Percentiles rank a stretch among this genome's conserved stretches.
These are phyloP conservation scores for Blastobotrys arbuscula DNA, from an alignment of 1,139 yeast species.

Conservation along the genomic window DNA sequence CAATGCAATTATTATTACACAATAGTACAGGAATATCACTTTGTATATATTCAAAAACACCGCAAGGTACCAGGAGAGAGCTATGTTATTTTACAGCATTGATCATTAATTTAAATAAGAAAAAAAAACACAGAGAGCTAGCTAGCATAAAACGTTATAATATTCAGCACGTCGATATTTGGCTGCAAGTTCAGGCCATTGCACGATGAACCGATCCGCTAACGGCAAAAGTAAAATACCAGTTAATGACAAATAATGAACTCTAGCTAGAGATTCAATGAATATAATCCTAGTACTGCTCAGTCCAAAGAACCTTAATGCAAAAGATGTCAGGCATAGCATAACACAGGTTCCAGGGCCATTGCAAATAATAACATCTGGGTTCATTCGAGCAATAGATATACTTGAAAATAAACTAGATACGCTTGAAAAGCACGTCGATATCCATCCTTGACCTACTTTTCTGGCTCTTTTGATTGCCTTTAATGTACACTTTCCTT, in stretches of 20 bases:
- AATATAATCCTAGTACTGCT: constrained; percentile 60
- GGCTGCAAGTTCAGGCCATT: constrained; percentile 67
- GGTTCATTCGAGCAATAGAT: constrained; percentile 29
- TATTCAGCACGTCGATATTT: constrained; percentile 63
- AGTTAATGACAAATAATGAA: constrained; percentile 64
- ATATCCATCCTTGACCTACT: constrained; percentile 57
- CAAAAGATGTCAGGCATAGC: constrained; percentile 55
- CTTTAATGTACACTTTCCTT: constrained; percentile 24
- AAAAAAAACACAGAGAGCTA: not conserved
- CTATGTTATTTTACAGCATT: too few species aligned
- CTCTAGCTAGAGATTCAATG: constrained; percentile 87
- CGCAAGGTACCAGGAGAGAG: too few species aligned
- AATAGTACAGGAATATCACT: too few species aligned
- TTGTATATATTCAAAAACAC: too few species aligned
- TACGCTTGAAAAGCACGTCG: constrained; percentile 51
- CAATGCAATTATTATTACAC: too few species aligned
- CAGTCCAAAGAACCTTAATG: constrained; percentile 50
- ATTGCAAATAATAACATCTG: constrained; percentile 52
- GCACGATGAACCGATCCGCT: constrained; percentile 75
- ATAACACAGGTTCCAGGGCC: constrained; percentile 96
- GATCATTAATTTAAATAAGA: not conserved
- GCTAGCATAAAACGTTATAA: constrained; percentile 66
- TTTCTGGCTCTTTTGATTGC: constrained; percentile 67
- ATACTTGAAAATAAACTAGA: constrained; percentile 27
- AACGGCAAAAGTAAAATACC: constrained; percentile 68